Evolutionary conservation across 2,329 filamentous ascomycete genomes (phyloP), one percentile per base, ranked within the genome.

Genomic region (Aspergillus aculeatus): DNA sequence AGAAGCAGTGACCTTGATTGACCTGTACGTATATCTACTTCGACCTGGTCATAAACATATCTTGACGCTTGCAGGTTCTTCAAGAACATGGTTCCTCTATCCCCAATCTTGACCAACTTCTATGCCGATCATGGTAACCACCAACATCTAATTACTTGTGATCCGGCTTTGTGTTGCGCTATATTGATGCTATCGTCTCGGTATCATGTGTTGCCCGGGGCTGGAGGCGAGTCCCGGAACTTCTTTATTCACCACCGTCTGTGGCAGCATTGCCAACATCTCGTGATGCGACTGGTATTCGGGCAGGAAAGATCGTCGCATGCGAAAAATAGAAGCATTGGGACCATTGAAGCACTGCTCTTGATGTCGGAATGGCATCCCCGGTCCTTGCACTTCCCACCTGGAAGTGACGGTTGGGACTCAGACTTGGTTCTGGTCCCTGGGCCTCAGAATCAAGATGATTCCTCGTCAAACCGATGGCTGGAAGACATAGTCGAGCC

Each of bases 331-430:
- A 73, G 82, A 5, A 81, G 80, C 0, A 75, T 82, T 24, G 83
- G 83, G 0, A 81, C 81, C 0, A 83, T 85, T 3, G 81, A 85
- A 62, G 82, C 81, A 0, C 72, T 85, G 0, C 64, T 85, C 1
- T 67, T 85, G 1, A 77, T 85, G n/a, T 82, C 81, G 0, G 82
- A 85, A 66, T 85, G 83, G 83, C 82, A 84, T 62, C 82, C 83
- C 1, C 78, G 82, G 19, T 80, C 82, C 4, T 71, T 85, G 0
- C 81, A 84, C 62, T 81, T 84, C 26, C 82, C 82, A 0, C 82
- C 82, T 0, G 80, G 80, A 41, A 78, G 75, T 5, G 82, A 85
- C 63, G 82, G 82, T 0, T 84, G 82, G 82, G 82, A 85, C 62
- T 81, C 79, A n/a, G 80, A 83, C 57, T 67, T 83, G 4, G 76